Base-by-base conservation (phyloP, 306 rosid genomes). In the Fragaria nilgerrensis region DNA sequence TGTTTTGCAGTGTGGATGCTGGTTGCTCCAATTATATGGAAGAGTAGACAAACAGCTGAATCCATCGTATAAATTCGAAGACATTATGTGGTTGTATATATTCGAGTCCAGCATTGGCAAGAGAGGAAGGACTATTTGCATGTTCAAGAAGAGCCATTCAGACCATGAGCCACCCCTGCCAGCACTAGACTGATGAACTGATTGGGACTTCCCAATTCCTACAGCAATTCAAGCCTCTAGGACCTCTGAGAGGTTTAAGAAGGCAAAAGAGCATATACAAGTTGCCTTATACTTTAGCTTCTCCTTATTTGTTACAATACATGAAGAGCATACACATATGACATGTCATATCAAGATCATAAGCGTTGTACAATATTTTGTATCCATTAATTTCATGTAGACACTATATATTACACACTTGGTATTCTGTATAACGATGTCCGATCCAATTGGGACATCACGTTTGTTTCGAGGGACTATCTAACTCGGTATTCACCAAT, bases 1-100 rank as follows among this genome's bases (percentile, higher is more conserved):
- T 79, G 70, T 76, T 66, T 82, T 61, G 81, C 92, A 96, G 99
- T 92, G 39, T 96, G 99, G 99, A 88, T 96, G 89, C 81, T 89
- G 82, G 75, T 96, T 76, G 89, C 97, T 84, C 98, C 96, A 49
- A 78, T 89, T 74, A 53, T 96, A 82, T 87, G 92, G 97, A 88
- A 90, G 76, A 63, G 77, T 74, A 89, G 85, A 78, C 80, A 90
- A 14, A 70, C 75, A 74, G 68, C 44, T 62, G 89, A 82, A 73
- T 81, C 97, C 4, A 45, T 34, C 7, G 48, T 65, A 17, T 65
- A 37, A 37, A 19, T 36, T 37, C 7, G 47, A 9, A 65, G 47
- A 65, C 7, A 63, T 0, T 6, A 63, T 34, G 1, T 64, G 44
- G 39, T 55, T 79, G 76, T 72, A 48, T 81, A 72, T 56, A 44